Conservation (phyloP, 1,284 basidiomycete species). For the Coriolopsis trogii region DNA sequence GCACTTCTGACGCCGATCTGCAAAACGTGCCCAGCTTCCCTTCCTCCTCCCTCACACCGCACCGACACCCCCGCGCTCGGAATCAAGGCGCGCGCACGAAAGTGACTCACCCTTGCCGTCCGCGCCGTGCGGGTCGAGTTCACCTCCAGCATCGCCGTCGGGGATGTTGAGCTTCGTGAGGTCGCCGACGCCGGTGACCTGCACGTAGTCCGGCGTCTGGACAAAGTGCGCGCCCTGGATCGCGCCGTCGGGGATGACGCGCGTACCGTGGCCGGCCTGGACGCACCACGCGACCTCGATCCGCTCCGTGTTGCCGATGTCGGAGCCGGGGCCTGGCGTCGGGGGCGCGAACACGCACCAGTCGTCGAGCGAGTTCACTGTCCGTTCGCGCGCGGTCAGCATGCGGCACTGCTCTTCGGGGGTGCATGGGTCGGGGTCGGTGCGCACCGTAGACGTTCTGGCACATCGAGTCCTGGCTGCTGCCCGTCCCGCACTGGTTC, state of each 20-base stretch:
- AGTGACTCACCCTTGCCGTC: slow-evolving; percentile 51
- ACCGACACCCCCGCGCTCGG: too few relatives aligned
- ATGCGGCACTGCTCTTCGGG: not conserved
- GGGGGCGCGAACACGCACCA: slow-evolving; percentile 63
- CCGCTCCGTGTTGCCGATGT: slow-evolving; percentile 62
- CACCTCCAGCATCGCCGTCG: slow-evolving; percentile 59
- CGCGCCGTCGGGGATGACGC: slow-evolving; percentile 76
- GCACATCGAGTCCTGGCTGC: slow-evolving; percentile 61
- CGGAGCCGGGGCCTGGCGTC: slow-evolving; percentile 51
- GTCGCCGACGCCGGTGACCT: slow-evolving; percentile 70
- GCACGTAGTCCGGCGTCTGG: slow-evolving; percentile 70
- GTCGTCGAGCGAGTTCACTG: slow-evolving; percentile 67
- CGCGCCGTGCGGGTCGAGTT: slow-evolving; percentile 65
- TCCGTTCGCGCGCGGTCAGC: not conserved
- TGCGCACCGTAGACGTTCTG: slow-evolving; percentile 65
- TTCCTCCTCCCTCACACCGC: too few relatives aligned
- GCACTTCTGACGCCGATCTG: too few relatives aligned
- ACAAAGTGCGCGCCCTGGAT: slow-evolving; percentile 75
- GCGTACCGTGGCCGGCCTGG: slow-evolving; percentile 66
- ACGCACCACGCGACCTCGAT: slow-evolving; percentile 73
- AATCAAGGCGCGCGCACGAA: not conserved
- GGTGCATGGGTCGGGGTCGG: too few relatives aligned
- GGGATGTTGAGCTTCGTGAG: slow-evolving; percentile 70
- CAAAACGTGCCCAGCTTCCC: too few relatives aligned
- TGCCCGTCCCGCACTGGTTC: slow-evolving; percentile 62